phyloP scores from a whole-genome alignment of 257 asterid species.

The Plantago elongata region DNA sequence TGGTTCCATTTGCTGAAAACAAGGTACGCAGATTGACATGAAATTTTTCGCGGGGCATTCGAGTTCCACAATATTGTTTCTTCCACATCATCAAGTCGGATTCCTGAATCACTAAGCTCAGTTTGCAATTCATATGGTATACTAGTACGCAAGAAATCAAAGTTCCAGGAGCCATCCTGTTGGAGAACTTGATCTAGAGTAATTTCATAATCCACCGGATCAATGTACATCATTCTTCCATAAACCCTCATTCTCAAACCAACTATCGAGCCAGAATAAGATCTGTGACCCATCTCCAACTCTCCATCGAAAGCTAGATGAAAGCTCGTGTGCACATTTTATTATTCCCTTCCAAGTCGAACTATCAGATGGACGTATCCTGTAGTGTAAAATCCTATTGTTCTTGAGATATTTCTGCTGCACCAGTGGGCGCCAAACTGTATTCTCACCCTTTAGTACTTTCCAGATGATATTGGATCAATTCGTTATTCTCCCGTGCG shows the following conservation, averaged over 20 bases:
- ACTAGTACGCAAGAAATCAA: too few relatives aligned
- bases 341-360: conserved; percentile 1
- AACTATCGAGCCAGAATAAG: not conserved
- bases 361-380: not conserved
- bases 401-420: not conserved
- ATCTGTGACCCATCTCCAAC: not conserved
- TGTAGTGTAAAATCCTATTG: not conserved
- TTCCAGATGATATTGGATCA: not conserved
- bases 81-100: too few relatives aligned
- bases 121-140: too few relatives aligned
- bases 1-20: too few relatives aligned
- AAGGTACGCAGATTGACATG: too few relatives aligned
- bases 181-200: not conserved
- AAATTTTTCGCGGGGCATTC: too few relatives aligned
- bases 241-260: not conserved
- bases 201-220: too few relatives aligned
- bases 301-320: not conserved
- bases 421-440: not conserved
- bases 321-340: not conserved
- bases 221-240: too few relatives aligned
- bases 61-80: too few relatives aligned
- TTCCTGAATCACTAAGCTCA: too few relatives aligned
- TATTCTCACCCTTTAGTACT: not conserved
- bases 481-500: too few relatives aligned
- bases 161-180: too few relatives aligned